Percentiles rank a stretch among this genome's conserved stretches.
These are phyloP conservation scores for Xylariaceae sp. DNA, from an alignment of 2,329 filamentous ascomycete genomes.

Conservation along the genomic window DNA sequence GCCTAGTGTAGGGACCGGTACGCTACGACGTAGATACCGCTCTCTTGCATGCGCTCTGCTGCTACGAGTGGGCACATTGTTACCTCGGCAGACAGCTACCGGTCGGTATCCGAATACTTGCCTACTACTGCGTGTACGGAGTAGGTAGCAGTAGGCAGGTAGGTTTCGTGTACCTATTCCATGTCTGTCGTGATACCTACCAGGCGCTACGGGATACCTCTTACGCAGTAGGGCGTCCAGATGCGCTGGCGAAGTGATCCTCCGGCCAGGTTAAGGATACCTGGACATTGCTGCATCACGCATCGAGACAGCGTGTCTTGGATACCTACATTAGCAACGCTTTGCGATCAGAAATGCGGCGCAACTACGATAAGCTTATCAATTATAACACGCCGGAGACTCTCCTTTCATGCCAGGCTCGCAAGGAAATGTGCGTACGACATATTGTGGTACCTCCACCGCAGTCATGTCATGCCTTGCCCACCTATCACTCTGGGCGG, in stretches of 20 bases:
- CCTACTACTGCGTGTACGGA: no score
- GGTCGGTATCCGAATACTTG: not conserved
- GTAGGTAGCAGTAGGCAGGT: no score
- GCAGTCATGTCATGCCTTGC: not conserved
- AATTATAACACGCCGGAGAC: not conserved
- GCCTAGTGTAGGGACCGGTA: not conserved
- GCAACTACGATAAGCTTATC: not conserved
- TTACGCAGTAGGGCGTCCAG: no score
- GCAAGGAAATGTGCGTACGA: not conserved
- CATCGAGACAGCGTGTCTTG: not conserved
- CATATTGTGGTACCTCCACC: conserved; percentile 6
- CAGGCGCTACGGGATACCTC: no score
- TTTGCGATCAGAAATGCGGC: not conserved
- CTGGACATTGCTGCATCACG: not conserved
- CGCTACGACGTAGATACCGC: not conserved
- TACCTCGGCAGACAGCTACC: not conserved
- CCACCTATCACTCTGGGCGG: conserved; percentile 8
- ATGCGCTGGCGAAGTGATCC: no score
- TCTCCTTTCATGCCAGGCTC: not conserved
- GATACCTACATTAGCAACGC: not conserved
- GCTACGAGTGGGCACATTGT: not conserved
- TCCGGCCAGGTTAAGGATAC: not conserved
- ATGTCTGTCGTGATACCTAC: no score
- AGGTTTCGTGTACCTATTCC: no score
- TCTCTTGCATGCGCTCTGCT: not conserved